A percentile compares a stretch with the other conserved stretches of the same genome.
Conservation (phyloP, 164 flowering plant species). For the Liquidambar formosana region DNA sequence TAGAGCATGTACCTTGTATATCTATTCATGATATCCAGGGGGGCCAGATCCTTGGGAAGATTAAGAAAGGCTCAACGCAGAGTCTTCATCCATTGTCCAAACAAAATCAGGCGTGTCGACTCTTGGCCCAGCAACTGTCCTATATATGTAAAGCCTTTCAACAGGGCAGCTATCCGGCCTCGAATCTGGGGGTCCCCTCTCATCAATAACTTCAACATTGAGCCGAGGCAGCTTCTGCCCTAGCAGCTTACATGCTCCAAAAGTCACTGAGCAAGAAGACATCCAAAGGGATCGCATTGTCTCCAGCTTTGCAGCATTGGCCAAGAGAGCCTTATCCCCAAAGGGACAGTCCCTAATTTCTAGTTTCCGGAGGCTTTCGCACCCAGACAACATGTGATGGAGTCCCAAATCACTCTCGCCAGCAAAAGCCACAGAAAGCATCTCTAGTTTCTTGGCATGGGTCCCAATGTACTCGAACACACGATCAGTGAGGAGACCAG, state of each 20-base stretch:
- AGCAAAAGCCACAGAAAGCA: slow-evolving; percentile 94
- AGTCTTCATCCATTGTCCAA: slow-evolving; percentile 58
- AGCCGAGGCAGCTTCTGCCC: slow-evolving; percentile 73
- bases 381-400: slow-evolving; percentile 79
- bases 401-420: slow-evolving; percentile 84
- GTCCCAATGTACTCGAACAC: slow-evolving; percentile 75
- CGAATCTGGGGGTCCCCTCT: slow-evolving; percentile 53
- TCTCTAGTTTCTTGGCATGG: slow-evolving; percentile 71
- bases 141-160: slow-evolving; percentile 68
- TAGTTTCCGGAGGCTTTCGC: slow-evolving; percentile 73
- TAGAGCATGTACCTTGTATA: slow-evolving; percentile 35
- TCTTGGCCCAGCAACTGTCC: slow-evolving; percentile 77
- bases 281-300: slow-evolving; percentile 99
- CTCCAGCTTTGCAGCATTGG: slow-evolving; percentile 89
- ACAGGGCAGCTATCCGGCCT: slow-evolving; percentile 52
- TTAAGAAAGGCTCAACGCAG: slow-evolving; percentile 28
- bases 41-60: neutral
- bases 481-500: slow-evolving; percentile 81
- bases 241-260: slow-evolving; percentile 70
- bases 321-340: slow-evolving; percentile 86
- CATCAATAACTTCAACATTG: slow-evolving; percentile 82
- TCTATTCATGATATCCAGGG: slow-evolving; percentile 5
- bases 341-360: slow-evolving; percentile 93
- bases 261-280: slow-evolving; percentile 89
- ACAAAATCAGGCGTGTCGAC: slow-evolving; percentile 68